Evolutionary conservation across 306 rosid species (phyloP).

Genomic region (Astragalus glycyphyllos): DNA sequence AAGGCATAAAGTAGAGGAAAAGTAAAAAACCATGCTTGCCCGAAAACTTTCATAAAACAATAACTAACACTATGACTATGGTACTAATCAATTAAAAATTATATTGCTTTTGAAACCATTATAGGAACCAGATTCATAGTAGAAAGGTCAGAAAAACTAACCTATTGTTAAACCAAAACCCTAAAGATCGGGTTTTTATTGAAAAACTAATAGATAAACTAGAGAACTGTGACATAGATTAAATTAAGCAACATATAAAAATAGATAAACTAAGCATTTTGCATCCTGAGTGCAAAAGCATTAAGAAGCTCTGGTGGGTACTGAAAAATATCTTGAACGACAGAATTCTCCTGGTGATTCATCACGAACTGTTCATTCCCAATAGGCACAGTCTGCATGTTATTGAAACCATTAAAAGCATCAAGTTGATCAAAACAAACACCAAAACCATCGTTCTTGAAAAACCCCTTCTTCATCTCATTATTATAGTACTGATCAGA

Average conservation of each 20-base stretch:
- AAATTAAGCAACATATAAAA: neutral
- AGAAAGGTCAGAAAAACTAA: slow-evolving; percentile 21
- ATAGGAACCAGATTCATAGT: slow-evolving; percentile 25
- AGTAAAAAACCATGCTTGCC: slow-evolving; percentile 17
- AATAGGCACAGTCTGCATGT: slow-evolving; percentile 27
- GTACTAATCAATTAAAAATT: neutral
- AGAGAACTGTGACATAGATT: neutral
- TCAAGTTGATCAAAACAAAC: slow-evolving; percentile 45
- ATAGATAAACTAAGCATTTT: slow-evolving; percentile 48
- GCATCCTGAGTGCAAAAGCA: slow-evolving; percentile 59
- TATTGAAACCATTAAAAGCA: slow-evolving; percentile 20
- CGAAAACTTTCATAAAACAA: slow-evolving; percentile 26
- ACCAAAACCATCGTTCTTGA: slow-evolving; percentile 38
- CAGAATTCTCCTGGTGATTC: slow-evolving; percentile 40
- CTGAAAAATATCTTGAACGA: slow-evolving; percentile 56
- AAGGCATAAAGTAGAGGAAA: slow-evolving; percentile 1
- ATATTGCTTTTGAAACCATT: slow-evolving; percentile 22
- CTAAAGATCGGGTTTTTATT: slow-evolving; percentile 24
- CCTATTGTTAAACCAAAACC: slow-evolving; percentile 32
- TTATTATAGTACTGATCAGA: slow-evolving; percentile 23
- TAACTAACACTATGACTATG: neutral
- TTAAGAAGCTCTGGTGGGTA: slow-evolving; percentile 60
- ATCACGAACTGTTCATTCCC: slow-evolving; percentile 46
- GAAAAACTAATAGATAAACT: neutral
- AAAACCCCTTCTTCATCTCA: slow-evolving; percentile 5